phyloP scores from a whole-genome alignment of 75 land plant species.

The Selaginella moellendorffii region DNA sequence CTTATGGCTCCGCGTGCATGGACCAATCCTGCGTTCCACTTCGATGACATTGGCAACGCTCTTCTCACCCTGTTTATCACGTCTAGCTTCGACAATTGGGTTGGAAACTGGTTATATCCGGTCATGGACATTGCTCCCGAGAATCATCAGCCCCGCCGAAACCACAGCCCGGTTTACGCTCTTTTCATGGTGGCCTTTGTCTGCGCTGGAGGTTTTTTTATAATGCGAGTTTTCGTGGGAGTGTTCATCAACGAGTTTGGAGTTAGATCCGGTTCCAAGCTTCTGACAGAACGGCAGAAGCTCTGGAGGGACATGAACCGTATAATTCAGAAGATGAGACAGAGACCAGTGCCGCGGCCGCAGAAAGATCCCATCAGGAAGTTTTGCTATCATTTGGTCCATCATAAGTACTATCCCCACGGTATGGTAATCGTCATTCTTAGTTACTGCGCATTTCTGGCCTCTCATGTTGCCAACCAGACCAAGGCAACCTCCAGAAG shows the following conservation, averaged over 20 bases:
- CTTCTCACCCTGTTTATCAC: slow-evolving; percentile 24
- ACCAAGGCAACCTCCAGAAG: not conserved
- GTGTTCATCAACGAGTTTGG: slow-evolving; percentile 34
- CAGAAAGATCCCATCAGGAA: slow-evolving; percentile 3
- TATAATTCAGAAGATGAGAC: slow-evolving; percentile 20
- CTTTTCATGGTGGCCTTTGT: slow-evolving; percentile 18
- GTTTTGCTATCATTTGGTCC: slow-evolving; percentile 12
- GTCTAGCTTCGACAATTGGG: slow-evolving; percentile 26
- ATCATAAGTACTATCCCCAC: slow-evolving; percentile 7
- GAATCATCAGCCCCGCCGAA: slow-evolving; percentile 12
- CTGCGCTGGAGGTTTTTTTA: slow-evolving; percentile 18
- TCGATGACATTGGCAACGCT: slow-evolving; percentile 23
- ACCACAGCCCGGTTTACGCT: slow-evolving; percentile 12
- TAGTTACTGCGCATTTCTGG: slow-evolving; percentile 14
- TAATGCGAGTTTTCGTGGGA: slow-evolving; percentile 25
- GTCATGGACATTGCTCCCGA: slow-evolving; percentile 18
- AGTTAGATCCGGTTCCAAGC: slow-evolving; percentile 24
- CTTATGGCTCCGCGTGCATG: slow-evolving; percentile 15
- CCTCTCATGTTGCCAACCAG: slow-evolving; percentile 12
- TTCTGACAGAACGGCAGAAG: slow-evolving; percentile 30
- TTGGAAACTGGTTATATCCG: slow-evolving; percentile 14
- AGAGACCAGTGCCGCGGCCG: slow-evolving; percentile 2
- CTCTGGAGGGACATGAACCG: slow-evolving; percentile 29
- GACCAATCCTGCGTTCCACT: slow-evolving; percentile 19
- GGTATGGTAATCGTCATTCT: slow-evolving; percentile 13